These are phyloP conservation scores for Nothopassalora personata DNA, from an alignment of 2,329 filamentous ascomycete species.

Conservation along the genomic window DNA sequence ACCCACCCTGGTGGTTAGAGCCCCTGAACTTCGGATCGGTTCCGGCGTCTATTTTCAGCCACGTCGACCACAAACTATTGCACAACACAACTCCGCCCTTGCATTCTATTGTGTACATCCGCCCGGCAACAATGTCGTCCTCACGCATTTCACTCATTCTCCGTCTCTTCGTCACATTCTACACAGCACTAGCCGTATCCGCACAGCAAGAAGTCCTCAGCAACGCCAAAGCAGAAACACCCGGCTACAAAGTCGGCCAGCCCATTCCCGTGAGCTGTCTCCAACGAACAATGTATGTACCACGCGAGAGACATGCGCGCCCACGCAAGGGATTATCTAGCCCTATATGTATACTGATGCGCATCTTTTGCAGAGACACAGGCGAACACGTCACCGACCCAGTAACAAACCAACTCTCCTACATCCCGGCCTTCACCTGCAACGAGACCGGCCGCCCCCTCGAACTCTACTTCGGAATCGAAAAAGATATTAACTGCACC, in stretches of 20 bases:
- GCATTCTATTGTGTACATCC: conserved; percentile 1
- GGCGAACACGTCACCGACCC: conserved; percentile 79
- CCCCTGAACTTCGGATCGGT: background rate
- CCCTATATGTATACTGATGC: background rate
- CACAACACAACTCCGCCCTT: background rate
- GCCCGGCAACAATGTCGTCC: conserved; percentile 15
- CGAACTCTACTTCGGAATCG: conserved; percentile 78
- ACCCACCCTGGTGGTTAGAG: background rate
- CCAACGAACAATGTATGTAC: conserved; percentile 46
- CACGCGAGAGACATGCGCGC: conserved; percentile 14
- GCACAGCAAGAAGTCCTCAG: conserved; percentile 39
- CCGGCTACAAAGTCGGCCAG: conserved; percentile 45
- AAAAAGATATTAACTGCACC: conserved; percentile 76
- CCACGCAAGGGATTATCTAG: conserved; percentile 4
- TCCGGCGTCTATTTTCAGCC: background rate
- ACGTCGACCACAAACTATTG: background rate
- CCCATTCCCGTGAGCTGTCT: conserved; percentile 49
- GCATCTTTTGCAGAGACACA: conserved; percentile 57
- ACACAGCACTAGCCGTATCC: conserved; percentile 35
- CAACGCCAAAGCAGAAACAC: conserved; percentile 24
- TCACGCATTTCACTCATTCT: conserved; percentile 25
- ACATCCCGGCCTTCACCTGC: conserved; percentile 85
- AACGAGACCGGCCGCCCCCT: conserved; percentile 80
- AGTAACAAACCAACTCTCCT: conserved; percentile 74
- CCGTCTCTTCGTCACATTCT: conserved; percentile 30